A percentile compares a stretch with the other conserved stretches of the same genome.
These are phyloP conservation scores for Colletotrichum sp. DNA, from an alignment of 2,329 filamentous ascomycete species.

Conservation along the genomic window DNA sequence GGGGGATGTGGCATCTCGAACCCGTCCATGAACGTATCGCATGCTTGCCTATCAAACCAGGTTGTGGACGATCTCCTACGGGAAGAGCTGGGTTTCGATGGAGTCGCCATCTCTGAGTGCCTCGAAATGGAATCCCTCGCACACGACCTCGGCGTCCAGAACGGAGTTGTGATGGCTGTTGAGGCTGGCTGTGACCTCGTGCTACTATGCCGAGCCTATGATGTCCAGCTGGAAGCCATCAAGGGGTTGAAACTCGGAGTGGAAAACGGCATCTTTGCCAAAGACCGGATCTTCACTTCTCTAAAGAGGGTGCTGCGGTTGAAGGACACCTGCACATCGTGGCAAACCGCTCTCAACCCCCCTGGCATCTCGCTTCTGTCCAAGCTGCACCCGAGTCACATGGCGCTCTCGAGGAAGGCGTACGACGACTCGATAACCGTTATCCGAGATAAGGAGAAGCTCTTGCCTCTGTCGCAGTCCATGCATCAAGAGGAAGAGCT, in stretches of 20 bases:
- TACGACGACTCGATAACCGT: slow-evolving; percentile 95
- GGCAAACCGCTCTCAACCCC: slow-evolving; percentile 90
- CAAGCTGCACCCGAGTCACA: slow-evolving; percentile 82
- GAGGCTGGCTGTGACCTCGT: slow-evolving; percentile 95
- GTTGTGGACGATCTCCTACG: slow-evolving; percentile 89
- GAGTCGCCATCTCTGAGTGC: slow-evolving; percentile 94
- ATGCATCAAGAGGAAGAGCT: slow-evolving; percentile 87
- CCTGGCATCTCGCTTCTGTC: slow-evolving; percentile 78
- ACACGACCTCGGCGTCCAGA: slow-evolving; percentile 95
- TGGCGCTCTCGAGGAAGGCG: slow-evolving; percentile 79
- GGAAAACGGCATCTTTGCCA: slow-evolving; percentile 88
- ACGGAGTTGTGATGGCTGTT: slow-evolving; percentile 96
- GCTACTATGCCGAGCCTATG: slow-evolving; percentile 85
- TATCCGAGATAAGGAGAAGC: slow-evolving; percentile 84
- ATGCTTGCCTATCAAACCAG: slow-evolving; percentile 91
- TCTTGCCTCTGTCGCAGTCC: slow-evolving; percentile 82
- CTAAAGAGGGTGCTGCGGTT: slow-evolving; percentile 78
- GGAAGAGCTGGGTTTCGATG: slow-evolving; percentile 87
- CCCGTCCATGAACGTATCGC: slow-evolving; percentile 90
- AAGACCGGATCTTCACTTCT: slow-evolving; percentile 80
- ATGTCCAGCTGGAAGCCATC: slow-evolving; percentile 90
- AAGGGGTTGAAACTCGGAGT: slow-evolving; percentile 87
- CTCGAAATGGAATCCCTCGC: slow-evolving; percentile 96
- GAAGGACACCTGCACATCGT: slow-evolving; percentile 86
- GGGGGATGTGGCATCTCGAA: slow-evolving; percentile 94